Evolutionary conservation across 192 early-diverging fungal genomes (phyloP).

Genomic region (Podila epigama): DNA sequence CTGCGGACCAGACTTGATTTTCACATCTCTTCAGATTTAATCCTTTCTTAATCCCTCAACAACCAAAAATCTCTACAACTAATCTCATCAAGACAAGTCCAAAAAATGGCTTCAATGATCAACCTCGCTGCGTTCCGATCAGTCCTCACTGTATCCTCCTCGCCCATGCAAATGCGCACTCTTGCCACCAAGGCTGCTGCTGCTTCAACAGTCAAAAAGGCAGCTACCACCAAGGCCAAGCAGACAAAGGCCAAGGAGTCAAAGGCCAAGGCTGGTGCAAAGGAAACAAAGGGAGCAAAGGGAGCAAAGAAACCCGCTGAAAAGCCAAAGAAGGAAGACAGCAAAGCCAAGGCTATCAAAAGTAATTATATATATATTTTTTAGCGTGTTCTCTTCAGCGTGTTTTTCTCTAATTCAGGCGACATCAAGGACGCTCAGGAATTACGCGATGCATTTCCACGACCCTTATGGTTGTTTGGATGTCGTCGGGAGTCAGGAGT

Average conservation of each 20-base stretch:
- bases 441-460: too few relatives aligned
- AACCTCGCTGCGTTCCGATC: slow-evolving; percentile 32
- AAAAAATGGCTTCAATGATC: slow-evolving; percentile 8
- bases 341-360: slow-evolving; percentile 2
- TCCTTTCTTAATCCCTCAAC: neutral
- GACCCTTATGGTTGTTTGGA: too few relatives aligned
- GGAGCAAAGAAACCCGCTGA: slow-evolving; percentile 4
- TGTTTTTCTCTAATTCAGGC: neutral
- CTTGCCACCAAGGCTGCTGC: slow-evolving; percentile 39
- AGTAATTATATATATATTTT: neutral
- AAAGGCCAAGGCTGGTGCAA: neutral
- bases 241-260: slow-evolving; percentile 1
- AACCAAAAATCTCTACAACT: neutral
- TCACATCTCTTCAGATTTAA: neutral
- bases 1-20: too few relatives aligned
- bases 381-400: too few relatives aligned
- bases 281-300: too few relatives aligned
- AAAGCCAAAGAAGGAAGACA: neutral
- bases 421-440: neutral
- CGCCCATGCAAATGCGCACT: slow-evolving; percentile 25
- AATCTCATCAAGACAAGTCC: slow-evolving; percentile 4
- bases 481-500: too few relatives aligned
- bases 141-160: slow-evolving; percentile 5
- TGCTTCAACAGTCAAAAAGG: slow-evolving; percentile 6
- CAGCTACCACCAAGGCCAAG: slow-evolving; percentile 5